phyloP scores from a whole-genome alignment of 257 asterid species.

The Solanum paucissectum region DNA sequence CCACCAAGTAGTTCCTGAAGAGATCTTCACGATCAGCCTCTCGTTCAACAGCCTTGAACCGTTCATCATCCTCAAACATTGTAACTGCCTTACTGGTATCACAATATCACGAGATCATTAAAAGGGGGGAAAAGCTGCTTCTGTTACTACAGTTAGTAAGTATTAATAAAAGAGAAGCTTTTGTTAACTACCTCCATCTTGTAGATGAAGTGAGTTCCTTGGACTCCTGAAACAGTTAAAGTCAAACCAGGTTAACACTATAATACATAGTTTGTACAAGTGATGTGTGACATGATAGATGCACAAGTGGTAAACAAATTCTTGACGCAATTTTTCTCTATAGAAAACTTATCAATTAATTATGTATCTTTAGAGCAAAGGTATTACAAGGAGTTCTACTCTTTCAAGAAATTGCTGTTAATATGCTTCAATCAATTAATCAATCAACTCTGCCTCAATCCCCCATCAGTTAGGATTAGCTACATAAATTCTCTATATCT shows the following conservation, averaged over 20 bases:
- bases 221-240: slow-evolving; percentile 48
- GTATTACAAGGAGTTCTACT: not conserved
- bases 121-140: not conserved
- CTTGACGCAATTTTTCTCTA: not conserved
- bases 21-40: slow-evolving; percentile 95
- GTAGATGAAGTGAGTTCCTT: slow-evolving; percentile 78
- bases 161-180: not conserved
- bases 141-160: not conserved
- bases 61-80: slow-evolving; percentile 87
- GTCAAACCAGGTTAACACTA: not conserved
- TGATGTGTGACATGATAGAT: not conserved
- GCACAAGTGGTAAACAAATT: not conserved
- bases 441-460: not conserved
- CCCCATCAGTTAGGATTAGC: not conserved
- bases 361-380: not conserved
- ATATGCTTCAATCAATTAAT: not conserved
- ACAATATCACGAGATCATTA: not conserved
- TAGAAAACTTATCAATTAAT: not conserved
- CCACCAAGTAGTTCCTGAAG: slow-evolving; percentile 78
- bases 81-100: slow-evolving; percentile 74
- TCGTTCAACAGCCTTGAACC: slow-evolving; percentile 91
- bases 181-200: slow-evolving; percentile 71
- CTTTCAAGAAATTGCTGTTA: not conserved
- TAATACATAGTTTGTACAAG: not conserved
- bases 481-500: not conserved